Base-by-base conservation (phyloP, 805 yeast species). In the Nematodospora valgi region DNA sequence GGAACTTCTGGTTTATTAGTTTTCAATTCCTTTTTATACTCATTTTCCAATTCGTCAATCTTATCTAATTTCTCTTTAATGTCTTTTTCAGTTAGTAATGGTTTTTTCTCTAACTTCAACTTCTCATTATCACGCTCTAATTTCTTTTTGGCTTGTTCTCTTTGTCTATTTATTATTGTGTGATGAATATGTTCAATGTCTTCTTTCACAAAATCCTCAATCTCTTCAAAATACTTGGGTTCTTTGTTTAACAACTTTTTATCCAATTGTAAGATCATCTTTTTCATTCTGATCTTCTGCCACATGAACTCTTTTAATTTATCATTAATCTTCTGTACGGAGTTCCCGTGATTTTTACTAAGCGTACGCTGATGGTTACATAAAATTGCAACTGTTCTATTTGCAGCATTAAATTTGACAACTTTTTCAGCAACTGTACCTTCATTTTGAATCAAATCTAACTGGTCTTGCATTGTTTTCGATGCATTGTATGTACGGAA, bases 401-500 rank as follows among this genome's bases (percentile, higher is more conserved):
- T 89, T 1, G 98, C 98, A 14, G 96, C 96, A 60, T 91, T 89
- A 61, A 82, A 89, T 42, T 76, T 80, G 38, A 89, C 80, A 34
- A 89, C 80, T 50, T 87, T 91, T 55, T 89, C 97, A 16, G 84
- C 82, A 4, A 86, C 83, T 0, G 95, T 78, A 18, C 96, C 96
- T 52, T 78, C 83, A 55, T 86, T 84, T n/a, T 82, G 72, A 46
- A 91, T 87, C 49, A 80, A 63, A 54, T 85, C 95, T 41, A 91
- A 61, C 56, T 87, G 96, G 51, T 89, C 95, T 59, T 89, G 97
- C 97, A 89, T 91, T 2, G 96, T 88, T 58, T 86, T 85, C 1
- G 96, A 86, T 1, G 98, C 98, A 63, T 89, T 89, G 55, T 86
- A 89, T 0, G 98, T 89, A 80, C 98, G 94, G 71, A 89, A 91